Evolutionary conservation across 75 land plant genomes (phyloP).

Genomic region (Cryptomeria japonica): DNA sequence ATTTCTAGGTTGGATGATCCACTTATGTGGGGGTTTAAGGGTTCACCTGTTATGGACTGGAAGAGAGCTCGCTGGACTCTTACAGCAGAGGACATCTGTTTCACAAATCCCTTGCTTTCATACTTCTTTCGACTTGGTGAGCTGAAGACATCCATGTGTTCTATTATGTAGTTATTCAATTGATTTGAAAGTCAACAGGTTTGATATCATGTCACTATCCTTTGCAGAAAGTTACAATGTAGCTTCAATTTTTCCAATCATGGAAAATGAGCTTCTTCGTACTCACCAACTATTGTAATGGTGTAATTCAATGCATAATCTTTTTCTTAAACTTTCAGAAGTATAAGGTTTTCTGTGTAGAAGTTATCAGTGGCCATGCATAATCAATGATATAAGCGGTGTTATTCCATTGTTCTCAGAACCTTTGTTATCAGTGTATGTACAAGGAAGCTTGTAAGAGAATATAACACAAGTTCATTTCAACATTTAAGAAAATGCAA

Average conservation of each 20-base stretch:
- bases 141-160: slow-evolving; percentile 6
- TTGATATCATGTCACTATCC: background rate
- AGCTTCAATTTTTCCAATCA: background rate
- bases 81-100: slow-evolving; percentile 98
- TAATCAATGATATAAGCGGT: background rate
- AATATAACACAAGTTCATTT: too few relatives aligned
- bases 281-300: background rate
- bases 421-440: too few relatives aligned
- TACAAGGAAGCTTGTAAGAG: too few relatives aligned
- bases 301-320: background rate
- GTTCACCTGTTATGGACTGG: slow-evolving; percentile 63
- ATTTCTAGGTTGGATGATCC: slow-evolving; percentile 92
- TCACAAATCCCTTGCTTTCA: slow-evolving; percentile 70
- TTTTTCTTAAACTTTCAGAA: background rate
- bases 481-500: too few relatives aligned
- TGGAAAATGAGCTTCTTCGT: background rate
- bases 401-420: too few relatives aligned
- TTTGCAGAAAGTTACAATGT: background rate
- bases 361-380: background rate
- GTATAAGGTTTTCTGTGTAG: background rate
- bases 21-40: slow-evolving; percentile 92
- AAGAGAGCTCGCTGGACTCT: slow-evolving; percentile 82
- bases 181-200: background rate
- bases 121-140: slow-evolving; percentile 92
- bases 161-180: background rate